Evolutionary conservation across 2,329 filamentous ascomycete species (phyloP), one percentile per base, ranked within the genome.

Genomic region (Cercospora janseana): DNA sequence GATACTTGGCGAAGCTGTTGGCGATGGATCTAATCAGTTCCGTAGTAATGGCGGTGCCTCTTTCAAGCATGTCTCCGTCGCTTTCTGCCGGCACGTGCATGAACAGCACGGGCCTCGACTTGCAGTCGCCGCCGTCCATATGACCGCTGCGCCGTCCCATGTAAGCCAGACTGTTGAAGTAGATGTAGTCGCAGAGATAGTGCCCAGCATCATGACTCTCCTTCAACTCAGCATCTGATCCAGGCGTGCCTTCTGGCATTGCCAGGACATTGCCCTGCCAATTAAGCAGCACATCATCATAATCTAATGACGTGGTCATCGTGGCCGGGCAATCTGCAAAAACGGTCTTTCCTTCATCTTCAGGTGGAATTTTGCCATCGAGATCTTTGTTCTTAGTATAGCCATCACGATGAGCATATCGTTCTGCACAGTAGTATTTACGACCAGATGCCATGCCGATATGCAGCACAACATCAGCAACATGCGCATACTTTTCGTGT

Each of bases 401-500:
- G 3, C 85, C 85, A 60, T 87, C 82, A 28, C 86, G 79, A 63
- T 87, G 85, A 0, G 79, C 88, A 27, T 79, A 74, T 8, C 79
- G 77, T 72, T 95, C 89, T 6, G 92, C 73, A 8, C 80, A 79
- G 66, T 92, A 94, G 60, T 80, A 81, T 60, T 68, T 77, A 59
- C 71, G 80, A 62, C 67, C 86, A 65, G 66, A 73, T 0, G 88
- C 87, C 79, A 94, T 89, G 55, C 89, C 89, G 44, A 94, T 86
- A 68, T 94, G 88, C 3, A 95, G 68, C 16, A 83, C 76, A 23
- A 86, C 70, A 67, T 94, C 86, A 46, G 83, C 77, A 41, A 72
- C 66, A 56, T 60, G 67, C 51, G 65, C 65, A 54, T 68, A 68
- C 41, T 72, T 66, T 6, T 63, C 58, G 71, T 88, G 81, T 4